Percentiles rank a stretch among this genome's conserved stretches.
These are phyloP conservation scores for Huntiella moniliformis DNA, from an alignment of 2,329 filamentous ascomycete species.

Conservation along the genomic window DNA sequence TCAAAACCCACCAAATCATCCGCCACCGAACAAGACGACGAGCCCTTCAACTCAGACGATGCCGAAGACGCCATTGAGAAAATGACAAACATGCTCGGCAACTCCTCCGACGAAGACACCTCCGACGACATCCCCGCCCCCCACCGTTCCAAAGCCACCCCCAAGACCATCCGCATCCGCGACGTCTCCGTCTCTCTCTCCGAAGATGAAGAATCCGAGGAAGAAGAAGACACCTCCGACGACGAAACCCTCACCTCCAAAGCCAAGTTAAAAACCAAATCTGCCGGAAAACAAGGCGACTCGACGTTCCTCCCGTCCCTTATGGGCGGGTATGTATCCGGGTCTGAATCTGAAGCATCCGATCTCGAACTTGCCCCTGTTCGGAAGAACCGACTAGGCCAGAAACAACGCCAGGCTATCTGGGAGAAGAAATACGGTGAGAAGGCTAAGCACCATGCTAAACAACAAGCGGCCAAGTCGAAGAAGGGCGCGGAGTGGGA, in stretches of 20 bases:
- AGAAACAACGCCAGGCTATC: conserved; percentile 59
- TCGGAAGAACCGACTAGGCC: conserved; percentile 58
- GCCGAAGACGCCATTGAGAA: conserved; percentile 24
- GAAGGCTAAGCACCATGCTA: conserved; percentile 45
- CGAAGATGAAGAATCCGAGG: neutral
- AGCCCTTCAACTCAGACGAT: conserved; percentile 15
- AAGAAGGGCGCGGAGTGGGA: conserved; percentile 35
- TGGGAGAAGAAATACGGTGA: conserved; percentile 65
- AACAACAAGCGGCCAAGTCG: conserved; percentile 17
- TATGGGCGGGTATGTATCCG: conserved; percentile 64
- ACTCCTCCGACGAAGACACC: conserved; percentile 26
- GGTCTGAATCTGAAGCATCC: conserved; percentile 45
- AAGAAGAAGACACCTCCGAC: conserved; percentile 7
- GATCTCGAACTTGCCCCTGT: conserved; percentile 43
- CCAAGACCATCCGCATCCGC: conserved; percentile 16
- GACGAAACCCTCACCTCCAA: conserved; percentile 11
- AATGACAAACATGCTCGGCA: conserved; percentile 27
- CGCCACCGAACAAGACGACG: conserved; percentile 17
- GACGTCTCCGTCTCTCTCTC: conserved; percentile 20
- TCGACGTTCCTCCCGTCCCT: conserved; percentile 57
- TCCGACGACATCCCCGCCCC: conserved; percentile 15
- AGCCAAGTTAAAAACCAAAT: conserved; percentile 6
- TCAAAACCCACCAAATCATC: no score
- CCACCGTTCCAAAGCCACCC: conserved; percentile 1
- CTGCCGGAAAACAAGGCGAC: conserved; percentile 16